Base-by-base conservation (phyloP, 495 filamentous ascomycete species). In the Chaetomium tenue region DNA sequence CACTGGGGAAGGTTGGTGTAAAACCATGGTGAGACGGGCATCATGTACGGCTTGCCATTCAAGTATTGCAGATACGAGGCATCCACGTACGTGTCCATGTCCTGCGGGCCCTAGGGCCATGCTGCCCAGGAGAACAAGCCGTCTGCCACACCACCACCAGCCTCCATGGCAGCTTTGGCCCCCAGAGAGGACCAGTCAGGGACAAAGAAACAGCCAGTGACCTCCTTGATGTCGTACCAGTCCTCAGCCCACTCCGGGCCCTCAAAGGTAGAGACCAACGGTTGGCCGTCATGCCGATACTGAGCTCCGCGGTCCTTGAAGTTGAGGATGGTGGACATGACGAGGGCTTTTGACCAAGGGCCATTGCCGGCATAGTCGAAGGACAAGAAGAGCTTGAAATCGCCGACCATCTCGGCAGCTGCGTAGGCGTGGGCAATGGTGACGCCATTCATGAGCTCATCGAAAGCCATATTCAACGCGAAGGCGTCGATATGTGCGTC, bases 1-100 rank as follows among this genome's bases (percentile, higher is more conserved):
- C 81, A 82, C 6, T 75, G 70, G 3, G 88, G 84, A 16, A 90
- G 76, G 61, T 87, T 66, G 0, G 71, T 75, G 67, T 86, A 91
- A 73, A 91, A 91, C 84, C 86, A 91, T 75, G n/a, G 71, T 61
- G 67, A 75, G 3, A 53, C 50, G 23, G 5, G 23, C 50, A 53
- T 53, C 50, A 53, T 77, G 39, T 47, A 26, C 11, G 53, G 37
- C 18, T 1, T 22, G 23, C 69, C 69, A 8, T 25, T 28, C 63
- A 74, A 30, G 66, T 68, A 20, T 68, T 71, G 16, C 61, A 70
- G 1, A 68, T 67, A 53, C 65, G 68, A 4, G 28, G 64, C 3
- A 70, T 70, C 30, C 62, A 63, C 25, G 64, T 67, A n/a, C 6
- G 77, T 81, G 5, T 75, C 76, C 71, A 84, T 88, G 2, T 77